Evolutionary conservation across 208 protist genomes (phyloP), one percentile per base, ranked within the genome.

Genomic region (Acanthamoeba triangularis): DNA sequence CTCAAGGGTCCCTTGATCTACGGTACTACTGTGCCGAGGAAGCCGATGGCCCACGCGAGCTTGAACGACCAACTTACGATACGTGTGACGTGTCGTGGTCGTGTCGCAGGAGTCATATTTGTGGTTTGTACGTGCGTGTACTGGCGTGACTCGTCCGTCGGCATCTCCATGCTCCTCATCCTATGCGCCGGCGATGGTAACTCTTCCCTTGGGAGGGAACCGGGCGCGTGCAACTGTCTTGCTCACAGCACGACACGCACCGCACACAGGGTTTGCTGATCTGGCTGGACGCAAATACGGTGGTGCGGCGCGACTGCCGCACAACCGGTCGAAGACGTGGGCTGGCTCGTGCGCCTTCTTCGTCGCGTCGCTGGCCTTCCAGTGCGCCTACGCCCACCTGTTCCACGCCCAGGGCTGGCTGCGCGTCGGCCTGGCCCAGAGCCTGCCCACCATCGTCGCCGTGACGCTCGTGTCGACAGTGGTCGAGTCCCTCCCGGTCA

Each of bases 271-370:
- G 18, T 87, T 87, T 61, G 78, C 78, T 18, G 78, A 87, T n/a
- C 30, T 87, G 44, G 78, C 44, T 4, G 78, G 78, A 10, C 78
- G 78, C 20, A 87, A 61, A 47, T 87, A 87, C 41, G 74, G 65
- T 10, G 37, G 47, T 47, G 30, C 11, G 35, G 11, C 52, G 49
- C 78, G 78, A 33, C 78, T 87, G 78, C 78, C 78, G 41, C 78
- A 87, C 49, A 87, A 87, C 52, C 78, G 78, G 30, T 54, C 78
- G 13, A 87, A 87, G 78, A n/a, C 78, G 30, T 87, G 78, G 78
- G 78, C 78, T 1, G 78, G 78, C 28, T 63, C 78, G n/a, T 63
- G 41, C 78, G 78, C 78, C 52, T 87, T 87, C 30, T 30, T 87
- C 47, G 52, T 37, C 2, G 52, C 52, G 11, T 87, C 78, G 78